Percentiles rank a stretch among this genome's conserved stretches.
Conservation (phyloP, 1,284 basidiomycete species). For the Sanghuangporus baumii region DNA sequence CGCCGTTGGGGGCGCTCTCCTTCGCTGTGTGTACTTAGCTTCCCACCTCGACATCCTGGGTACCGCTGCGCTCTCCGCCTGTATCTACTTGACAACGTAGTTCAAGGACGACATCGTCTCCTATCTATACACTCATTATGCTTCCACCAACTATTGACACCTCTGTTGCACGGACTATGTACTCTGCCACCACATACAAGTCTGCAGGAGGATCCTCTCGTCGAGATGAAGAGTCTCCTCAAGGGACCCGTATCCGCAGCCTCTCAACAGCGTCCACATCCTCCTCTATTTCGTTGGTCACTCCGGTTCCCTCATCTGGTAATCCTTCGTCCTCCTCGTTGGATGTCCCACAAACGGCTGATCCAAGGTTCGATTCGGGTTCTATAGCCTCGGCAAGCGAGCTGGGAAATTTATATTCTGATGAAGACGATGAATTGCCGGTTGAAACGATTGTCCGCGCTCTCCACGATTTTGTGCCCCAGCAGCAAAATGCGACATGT, state of each 20-base stretch:
- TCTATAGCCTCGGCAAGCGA: slow-evolving; percentile 2
- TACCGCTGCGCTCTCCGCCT: neutral
- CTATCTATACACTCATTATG: slow-evolving; percentile 9
- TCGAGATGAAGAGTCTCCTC: neutral
- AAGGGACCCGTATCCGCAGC: slow-evolving; percentile 25
- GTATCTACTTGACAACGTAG: neutral
- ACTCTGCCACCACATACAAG: slow-evolving; percentile 1
- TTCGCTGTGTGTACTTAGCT: neutral
- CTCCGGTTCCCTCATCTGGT: slow-evolving; percentile 47
- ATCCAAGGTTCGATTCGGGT: neutral
- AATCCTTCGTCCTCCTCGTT: slow-evolving; percentile 50
- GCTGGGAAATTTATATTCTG: slow-evolving; percentile 3
- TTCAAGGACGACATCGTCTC: neutral
- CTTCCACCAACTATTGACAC: slow-evolving; percentile 16
- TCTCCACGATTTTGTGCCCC: slow-evolving; percentile 81
- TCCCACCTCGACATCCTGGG: neutral
- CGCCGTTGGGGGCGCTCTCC: neutral
- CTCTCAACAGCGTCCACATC: slow-evolving; percentile 48
- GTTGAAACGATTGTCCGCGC: slow-evolving; percentile 68
- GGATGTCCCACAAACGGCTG: slow-evolving; percentile 27
- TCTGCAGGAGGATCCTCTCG: neutral
- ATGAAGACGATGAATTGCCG: slow-evolving; percentile 6
- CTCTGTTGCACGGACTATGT: slow-evolving; percentile 15
- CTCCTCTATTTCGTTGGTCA: slow-evolving; percentile 49
- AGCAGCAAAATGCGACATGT: slow-evolving; percentile 71